Base-by-base conservation (phyloP, 192 early-diverging fungal species). In the Paraglomus occultum region DNA sequence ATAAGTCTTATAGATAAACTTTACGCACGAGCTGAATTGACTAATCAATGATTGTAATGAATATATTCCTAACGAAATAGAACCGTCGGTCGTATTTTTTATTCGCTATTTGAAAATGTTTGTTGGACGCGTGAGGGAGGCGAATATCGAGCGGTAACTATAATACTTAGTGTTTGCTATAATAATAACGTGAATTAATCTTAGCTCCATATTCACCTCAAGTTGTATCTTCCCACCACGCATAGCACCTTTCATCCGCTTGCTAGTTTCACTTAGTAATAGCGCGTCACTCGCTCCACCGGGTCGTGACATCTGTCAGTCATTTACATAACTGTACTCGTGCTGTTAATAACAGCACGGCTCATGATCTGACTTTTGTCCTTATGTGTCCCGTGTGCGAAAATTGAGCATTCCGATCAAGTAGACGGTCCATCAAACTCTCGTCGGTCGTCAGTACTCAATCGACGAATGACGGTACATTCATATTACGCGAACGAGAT, bases 51-150 rank as follows among this genome's bases (percentile, higher is more conserved):
- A 40, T 2, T 4, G 31, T 38, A 23, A 38, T 72, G 95, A 98
- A 80, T 99, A 91, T 82, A 91, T 83, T 17, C 97, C 97, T 51
- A 99, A 94, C 74, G 97, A 98, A 73, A 98, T 99, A 76, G 97
- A 99, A 81, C 97, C 97, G 23, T 99, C 65, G 95, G 96, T 65
- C 94, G 97, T 71, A 98, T 99, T 58, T 80, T 99, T 64, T 96
- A 97, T 79, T 88, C 94, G 46, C 89, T 98, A 23, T 81, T 99
- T 68, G 97, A 99, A 80, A 96, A 99, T 79, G 85, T 88, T 59
- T 99, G 86, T 84, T 97, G 85, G 84, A 86, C 84, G 22, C 93
- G 97, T 70, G 89, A 91, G 31, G 92, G 83, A 23, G 96, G 94
- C 70, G 97, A 95, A 82, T 82, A 90, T 71, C 90, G 95, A 23